Base-by-base conservation (phyloP, 352 stramenopile genomes). In the Thraustochytrium sp. region DNA sequence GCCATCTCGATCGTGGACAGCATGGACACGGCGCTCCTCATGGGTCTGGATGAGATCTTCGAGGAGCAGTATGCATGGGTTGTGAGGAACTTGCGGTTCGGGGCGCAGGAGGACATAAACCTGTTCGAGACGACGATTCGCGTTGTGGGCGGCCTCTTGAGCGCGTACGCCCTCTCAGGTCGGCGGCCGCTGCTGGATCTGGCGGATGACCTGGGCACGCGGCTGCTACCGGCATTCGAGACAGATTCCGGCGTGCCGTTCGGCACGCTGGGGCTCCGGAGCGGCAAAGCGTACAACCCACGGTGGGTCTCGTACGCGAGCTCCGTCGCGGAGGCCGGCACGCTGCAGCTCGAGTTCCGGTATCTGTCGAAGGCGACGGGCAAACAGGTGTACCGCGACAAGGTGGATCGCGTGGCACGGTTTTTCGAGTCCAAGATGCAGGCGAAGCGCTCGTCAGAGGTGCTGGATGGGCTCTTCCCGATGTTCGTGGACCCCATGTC, bases 101-200 rank as follows among this genome's bases (percentile, higher is more conserved):
- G 34, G 1, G 4, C 72, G n/a, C 80, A 86, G 29, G 89, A 99
- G 16, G 49, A 86, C 55, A 86, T 86, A 2, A 98, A 93, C 36
- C 89, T 98, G n/a, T 99, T 99, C 89, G 97, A 99, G 89, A 99
- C 95, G 2, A 99, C 96, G 49, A 99, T 99, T 90, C 93, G 96
- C 23, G 94, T 87, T 86, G 90, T 99, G 2, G 97, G 96, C n/a
- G 97, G 97, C 4, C 89, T 99, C 4, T 90, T 99, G 18, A 93
- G 92, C 48, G 96, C 96, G 0, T 99, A 97, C 87, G 93, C 95
- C 37, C 86, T 98, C 2, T 86, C 82, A 3, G 51, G 46, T 16
- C 23, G 74, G 13, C 26, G 73, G 5, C 62, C 88, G 40, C 76
- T 91, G 23, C 55, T 98, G 63, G 86, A 93, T 16, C 95, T 98